Conservation (phyloP, 1,284 basidiomycete species). For the Ustilago hordei region DNA sequence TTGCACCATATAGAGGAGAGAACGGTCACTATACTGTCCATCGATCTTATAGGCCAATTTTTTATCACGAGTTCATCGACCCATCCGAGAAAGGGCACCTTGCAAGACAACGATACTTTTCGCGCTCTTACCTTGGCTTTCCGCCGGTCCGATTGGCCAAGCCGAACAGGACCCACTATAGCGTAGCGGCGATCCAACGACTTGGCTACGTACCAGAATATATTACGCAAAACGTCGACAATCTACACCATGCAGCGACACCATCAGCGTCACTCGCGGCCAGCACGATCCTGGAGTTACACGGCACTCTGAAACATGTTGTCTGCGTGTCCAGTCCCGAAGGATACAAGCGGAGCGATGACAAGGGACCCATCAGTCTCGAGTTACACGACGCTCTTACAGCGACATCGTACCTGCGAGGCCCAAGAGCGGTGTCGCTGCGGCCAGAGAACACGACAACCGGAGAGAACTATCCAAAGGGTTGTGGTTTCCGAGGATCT, state of each 20-base stretch:
- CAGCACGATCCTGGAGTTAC: conserved; percentile 65
- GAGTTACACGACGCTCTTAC: conserved; percentile 35
- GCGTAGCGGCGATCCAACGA: conserved; percentile 63
- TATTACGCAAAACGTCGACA: conserved; percentile 69
- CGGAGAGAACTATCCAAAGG: conserved; percentile 47
- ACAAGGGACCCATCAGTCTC: conserved; percentile 11
- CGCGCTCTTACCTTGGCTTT: conserved; percentile 67
- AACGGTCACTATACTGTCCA: conserved; percentile 65
- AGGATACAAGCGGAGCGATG: background rate
- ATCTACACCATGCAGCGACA: conserved; percentile 65
- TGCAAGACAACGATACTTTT: conserved; percentile 65
- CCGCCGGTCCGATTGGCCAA: conserved; percentile 60
- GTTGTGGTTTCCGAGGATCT: conserved; percentile 60
- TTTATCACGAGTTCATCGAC: conserved; percentile 66
- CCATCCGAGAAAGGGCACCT: conserved; percentile 49
- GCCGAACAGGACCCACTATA: conserved; percentile 66
- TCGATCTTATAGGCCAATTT: conserved; percentile 67
- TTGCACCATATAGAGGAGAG: conserved; percentile 67
- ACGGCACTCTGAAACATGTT: conserved; percentile 55
- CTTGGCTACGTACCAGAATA: conserved; percentile 58
- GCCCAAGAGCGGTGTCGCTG: conserved; percentile 37
- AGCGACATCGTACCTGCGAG: conserved; percentile 35
- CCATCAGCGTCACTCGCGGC: conserved; percentile 50
- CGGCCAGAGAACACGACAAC: conserved; percentile 45
- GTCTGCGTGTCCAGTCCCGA: conserved; percentile 32